A percentile compares a stretch with the other conserved stretches of the same genome.
phyloP scores from a whole-genome alignment of 768 basidiomycete species.

The Pilatotrama ljubarskyi region DNA sequence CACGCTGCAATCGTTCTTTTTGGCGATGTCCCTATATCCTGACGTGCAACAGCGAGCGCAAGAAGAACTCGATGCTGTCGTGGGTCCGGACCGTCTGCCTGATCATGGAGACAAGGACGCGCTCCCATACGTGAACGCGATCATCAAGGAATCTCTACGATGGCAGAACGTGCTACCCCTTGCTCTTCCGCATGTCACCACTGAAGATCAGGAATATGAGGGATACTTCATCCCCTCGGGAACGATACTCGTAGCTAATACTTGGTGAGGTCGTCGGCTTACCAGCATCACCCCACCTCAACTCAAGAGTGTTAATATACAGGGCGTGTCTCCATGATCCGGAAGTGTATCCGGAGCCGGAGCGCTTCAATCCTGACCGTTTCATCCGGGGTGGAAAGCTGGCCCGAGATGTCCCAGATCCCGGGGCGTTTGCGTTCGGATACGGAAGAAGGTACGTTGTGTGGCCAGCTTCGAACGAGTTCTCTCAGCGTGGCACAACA shows the following conservation, averaged over 20 bases:
- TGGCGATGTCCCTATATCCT: background rate
- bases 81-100: constrained; percentile 3
- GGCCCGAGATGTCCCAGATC: constrained; percentile 48
- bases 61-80: constrained; percentile 3
- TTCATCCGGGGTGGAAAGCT: constrained; percentile 55
- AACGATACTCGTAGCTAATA: constrained; percentile 24
- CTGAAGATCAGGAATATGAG: constrained; percentile 22
- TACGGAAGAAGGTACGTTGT: constrained; percentile 22
- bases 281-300: too few relatives aligned
- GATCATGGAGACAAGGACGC: background rate
- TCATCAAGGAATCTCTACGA: constrained; percentile 4
- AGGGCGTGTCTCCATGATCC: constrained; percentile 78
- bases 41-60: constrained; percentile 1
- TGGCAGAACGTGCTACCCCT: constrained; percentile 7
- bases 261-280: constrained; percentile 17
- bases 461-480: background rate
- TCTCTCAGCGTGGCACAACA: background rate
- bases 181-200: constrained; percentile 30
- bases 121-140: constrained; percentile 4
- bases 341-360: constrained; percentile 83
- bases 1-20: constrained; percentile 1
- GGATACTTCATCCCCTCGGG: constrained; percentile 26
- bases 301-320: too few relatives aligned
- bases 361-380: constrained; percentile 81
- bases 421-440: constrained; percentile 26